Conservation (phyloP, 2,329 filamentous ascomycete species). For the Teratosphaeria destructans region DNA sequence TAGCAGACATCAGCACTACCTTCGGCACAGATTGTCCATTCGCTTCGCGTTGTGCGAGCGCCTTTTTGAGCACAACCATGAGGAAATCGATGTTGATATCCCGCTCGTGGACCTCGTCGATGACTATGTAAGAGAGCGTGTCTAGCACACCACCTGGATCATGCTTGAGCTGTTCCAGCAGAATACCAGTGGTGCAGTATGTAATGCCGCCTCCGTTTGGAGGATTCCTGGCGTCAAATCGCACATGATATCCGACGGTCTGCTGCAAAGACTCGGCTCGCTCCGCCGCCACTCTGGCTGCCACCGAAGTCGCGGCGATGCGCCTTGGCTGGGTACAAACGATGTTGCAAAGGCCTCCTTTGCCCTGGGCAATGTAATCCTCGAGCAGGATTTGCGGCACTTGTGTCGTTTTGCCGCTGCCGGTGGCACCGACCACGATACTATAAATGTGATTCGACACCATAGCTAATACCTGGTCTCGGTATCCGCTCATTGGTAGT, state of each 20-base stretch:
- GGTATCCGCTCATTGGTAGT: slow-evolving; percentile 33
- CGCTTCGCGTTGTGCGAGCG: slow-evolving; percentile 26
- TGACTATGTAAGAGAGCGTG: slow-evolving; percentile 37
- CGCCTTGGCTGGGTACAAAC: slow-evolving; percentile 42
- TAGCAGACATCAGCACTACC: slow-evolving; percentile 41
- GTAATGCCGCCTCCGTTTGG: slow-evolving; percentile 30
- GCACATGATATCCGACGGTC: slow-evolving; percentile 38
- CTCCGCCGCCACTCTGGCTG: slow-evolving; percentile 37
- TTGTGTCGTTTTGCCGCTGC: slow-evolving; percentile 41
- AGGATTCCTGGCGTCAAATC: slow-evolving; percentile 31
- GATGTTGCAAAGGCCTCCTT: slow-evolving; percentile 37
- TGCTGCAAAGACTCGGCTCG: slow-evolving; percentile 31
- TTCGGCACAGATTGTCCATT: slow-evolving; percentile 30
- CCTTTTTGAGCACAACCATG: slow-evolving; percentile 35
- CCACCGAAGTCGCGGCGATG: slow-evolving; percentile 38
- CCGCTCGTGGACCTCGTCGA: slow-evolving; percentile 44
- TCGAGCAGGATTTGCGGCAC: slow-evolving; percentile 46
- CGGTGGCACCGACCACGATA: slow-evolving; percentile 38
- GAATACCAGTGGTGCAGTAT: slow-evolving; percentile 42
- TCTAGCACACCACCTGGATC: slow-evolving; percentile 30
- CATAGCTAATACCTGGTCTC: slow-evolving; percentile 25
- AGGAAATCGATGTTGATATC: slow-evolving; percentile 37
- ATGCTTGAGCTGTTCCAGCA: slow-evolving; percentile 36
- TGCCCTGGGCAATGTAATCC: slow-evolving; percentile 30
- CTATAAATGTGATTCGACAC: slow-evolving; percentile 32